phyloP scores from a whole-genome alignment of 768 basidiomycete genomes.

The Hericium rajendrae region DNA sequence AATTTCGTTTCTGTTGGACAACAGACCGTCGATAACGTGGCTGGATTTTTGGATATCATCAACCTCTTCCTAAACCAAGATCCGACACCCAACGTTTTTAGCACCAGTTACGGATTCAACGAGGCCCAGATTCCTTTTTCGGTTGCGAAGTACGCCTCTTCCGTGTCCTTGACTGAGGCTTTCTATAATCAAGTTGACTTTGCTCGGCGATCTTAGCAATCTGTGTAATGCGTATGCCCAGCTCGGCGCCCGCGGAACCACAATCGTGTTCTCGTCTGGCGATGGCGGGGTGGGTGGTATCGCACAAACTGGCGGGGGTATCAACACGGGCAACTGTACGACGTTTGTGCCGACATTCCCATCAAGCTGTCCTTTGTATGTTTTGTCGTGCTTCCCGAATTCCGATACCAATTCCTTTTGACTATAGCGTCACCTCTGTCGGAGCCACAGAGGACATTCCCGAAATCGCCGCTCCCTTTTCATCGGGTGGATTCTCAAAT shows the following conservation, averaged over 20 bases:
- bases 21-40: conserved; percentile 7
- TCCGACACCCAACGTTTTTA: conserved; percentile 14
- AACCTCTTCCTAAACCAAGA: conserved; percentile 12
- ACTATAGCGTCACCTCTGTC: conserved; percentile 24
- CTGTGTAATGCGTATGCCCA: conserved; percentile 21
- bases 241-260: conserved; percentile 21
- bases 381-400: not conserved
- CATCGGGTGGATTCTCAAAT: conserved; percentile 28
- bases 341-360: conserved; percentile 15
- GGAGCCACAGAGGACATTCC: conserved; percentile 24
- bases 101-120: conserved; percentile 14
- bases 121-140: conserved; percentile 6
- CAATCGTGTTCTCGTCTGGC: conserved; percentile 17
- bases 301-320: not conserved
- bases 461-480: conserved; percentile 24
- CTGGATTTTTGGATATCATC: conserved; percentile 16
- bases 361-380: conserved; percentile 17
- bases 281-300: conserved; percentile 15
- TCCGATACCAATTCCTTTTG: not conserved
- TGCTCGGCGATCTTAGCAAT: not conserved
- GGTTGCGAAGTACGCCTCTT: not conserved
- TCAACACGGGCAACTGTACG: conserved; percentile 3
- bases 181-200: not conserved
- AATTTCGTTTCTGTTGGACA: conserved; percentile 18
- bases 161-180: not conserved